Conservation (phyloP, 2,329 filamentous ascomycete species). For the Aspergillus versicolor region DNA sequence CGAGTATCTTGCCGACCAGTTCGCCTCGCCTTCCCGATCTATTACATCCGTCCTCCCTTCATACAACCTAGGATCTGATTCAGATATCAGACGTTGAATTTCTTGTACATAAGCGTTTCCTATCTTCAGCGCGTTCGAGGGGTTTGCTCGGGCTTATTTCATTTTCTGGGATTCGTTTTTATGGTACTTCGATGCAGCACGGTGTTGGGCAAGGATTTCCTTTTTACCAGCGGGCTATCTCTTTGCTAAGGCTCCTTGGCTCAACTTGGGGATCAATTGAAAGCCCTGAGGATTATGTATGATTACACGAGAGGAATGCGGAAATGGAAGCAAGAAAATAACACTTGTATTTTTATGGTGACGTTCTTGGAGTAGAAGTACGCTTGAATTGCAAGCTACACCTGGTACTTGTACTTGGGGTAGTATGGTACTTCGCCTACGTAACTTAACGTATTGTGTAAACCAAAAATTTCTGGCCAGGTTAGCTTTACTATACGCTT, state of each 20-base stretch:
- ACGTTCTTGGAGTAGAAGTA: not conserved
- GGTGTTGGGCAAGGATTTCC: not conserved
- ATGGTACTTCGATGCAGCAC: conserved; percentile 7
- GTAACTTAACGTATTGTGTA: too few species aligned
- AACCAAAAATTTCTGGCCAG: not conserved
- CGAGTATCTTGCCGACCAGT: not conserved
- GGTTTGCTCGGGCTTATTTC: conserved; percentile 6
- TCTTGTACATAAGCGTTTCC: conserved; percentile 23
- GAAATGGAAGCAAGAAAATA: conserved; percentile 29
- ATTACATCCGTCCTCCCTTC: conserved; percentile 1
- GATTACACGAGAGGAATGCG: conserved; percentile 40
- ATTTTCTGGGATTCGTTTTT: conserved; percentile 4
- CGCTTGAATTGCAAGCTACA: not conserved
- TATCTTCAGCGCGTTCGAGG: conserved; percentile 6
- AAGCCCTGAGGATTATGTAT: conserved; percentile 28
- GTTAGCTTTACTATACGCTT: not conserved
- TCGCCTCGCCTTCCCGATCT: not conserved
- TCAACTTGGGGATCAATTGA: conserved; percentile 10
- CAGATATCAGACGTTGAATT: conserved; percentile 14
- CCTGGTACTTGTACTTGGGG: too few species aligned
- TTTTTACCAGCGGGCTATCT: not conserved
- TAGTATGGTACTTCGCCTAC: not conserved
- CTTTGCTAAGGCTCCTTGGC: not conserved
- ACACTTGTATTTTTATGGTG: conserved; percentile 22
- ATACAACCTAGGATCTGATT: conserved; percentile 11